Percentiles rank a stretch among this genome's conserved stretches.
Evolutionary conservation across 495 filamentous ascomycete species (phyloP).

Genomic region (Clavariopsis aquatica): DNA sequence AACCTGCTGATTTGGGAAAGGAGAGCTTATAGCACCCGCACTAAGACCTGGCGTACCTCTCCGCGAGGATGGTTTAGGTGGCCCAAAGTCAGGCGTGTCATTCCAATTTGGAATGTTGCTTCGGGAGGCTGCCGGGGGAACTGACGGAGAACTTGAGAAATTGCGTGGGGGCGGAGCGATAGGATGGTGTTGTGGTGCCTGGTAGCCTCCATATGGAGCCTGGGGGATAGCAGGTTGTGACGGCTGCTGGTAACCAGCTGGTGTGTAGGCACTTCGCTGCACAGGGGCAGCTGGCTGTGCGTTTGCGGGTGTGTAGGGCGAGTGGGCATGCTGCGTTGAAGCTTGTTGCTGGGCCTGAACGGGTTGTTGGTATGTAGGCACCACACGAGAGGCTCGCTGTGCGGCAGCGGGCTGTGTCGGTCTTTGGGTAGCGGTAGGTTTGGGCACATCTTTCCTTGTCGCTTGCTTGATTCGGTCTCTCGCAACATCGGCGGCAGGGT

Average conservation of each 20-base stretch:
- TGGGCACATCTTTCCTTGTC: constrained; percentile 64
- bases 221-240: constrained; percentile 43
- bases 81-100: constrained; percentile 80
- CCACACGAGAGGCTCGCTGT: constrained; percentile 37
- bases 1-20: constrained; percentile 63
- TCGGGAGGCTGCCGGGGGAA: constrained; percentile 65
- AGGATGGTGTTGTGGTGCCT: constrained; percentile 42
- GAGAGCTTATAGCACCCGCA: constrained; percentile 60
- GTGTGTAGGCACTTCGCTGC: constrained; percentile 62
- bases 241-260: constrained; percentile 52
- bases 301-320: constrained; percentile 39
- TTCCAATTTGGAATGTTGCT: constrained; percentile 84
- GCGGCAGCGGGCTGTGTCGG: constrained; percentile 25
- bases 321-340: constrained; percentile 25
- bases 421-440: constrained; percentile 36
- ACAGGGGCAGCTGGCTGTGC: constrained; percentile 13
- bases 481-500: constrained; percentile 85
- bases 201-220: constrained; percentile 41
- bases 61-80: constrained; percentile 68
- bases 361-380: constrained; percentile 34
- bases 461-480: constrained; percentile 84
- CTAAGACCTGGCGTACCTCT: constrained; percentile 67
- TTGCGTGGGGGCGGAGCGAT: constrained; percentile 61
- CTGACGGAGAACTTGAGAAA: constrained; percentile 60
- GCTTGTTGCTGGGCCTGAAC: constrained; percentile 8